phyloP scores from a whole-genome alignment of 108 stramenopile genomes.

The Nannochloropsis gaditana region DNA sequence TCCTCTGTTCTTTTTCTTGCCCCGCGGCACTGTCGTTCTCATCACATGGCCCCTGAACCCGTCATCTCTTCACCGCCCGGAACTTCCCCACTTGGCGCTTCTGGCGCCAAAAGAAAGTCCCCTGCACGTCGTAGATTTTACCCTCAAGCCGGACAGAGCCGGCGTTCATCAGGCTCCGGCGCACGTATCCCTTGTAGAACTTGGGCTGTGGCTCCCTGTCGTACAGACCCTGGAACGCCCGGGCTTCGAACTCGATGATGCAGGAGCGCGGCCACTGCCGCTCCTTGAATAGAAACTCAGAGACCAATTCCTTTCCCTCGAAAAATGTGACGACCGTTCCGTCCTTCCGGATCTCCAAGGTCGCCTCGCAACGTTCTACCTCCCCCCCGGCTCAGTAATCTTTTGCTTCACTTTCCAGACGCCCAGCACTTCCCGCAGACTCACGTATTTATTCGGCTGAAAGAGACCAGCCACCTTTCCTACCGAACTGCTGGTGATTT shows the following conservation, averaged over 20 bases:
- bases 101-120: neutral
- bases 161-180: conserved; percentile 12
- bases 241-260: conserved; percentile 46
- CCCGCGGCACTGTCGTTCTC: too few relatives aligned
- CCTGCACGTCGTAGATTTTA: conserved; percentile 3
- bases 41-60: neutral
- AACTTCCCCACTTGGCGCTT: neutral
- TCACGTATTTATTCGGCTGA: conserved; percentile 40
- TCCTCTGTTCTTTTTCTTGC: too few relatives aligned
- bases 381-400: conserved; percentile 27
- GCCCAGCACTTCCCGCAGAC: conserved; percentile 31
- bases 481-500: conserved; percentile 33
- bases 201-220: conserved; percentile 39
- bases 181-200: conserved; percentile 33
- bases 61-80: neutral
- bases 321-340: conserved; percentile 40
- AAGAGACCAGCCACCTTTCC: conserved; percentile 29
- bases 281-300: conserved; percentile 35
- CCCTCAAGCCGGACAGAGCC: neutral
- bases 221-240: conserved; percentile 43
- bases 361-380: conserved; percentile 32
- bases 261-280: conserved; percentile 39
- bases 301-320: conserved; percentile 31
- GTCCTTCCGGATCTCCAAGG: conserved; percentile 38
- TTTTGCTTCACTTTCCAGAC: conserved; percentile 45